Evolutionary conservation across 305 asterid genomes (phyloP), one percentile per base, ranked within the genome.

Genomic region (Fraxinus greggii): DNA sequence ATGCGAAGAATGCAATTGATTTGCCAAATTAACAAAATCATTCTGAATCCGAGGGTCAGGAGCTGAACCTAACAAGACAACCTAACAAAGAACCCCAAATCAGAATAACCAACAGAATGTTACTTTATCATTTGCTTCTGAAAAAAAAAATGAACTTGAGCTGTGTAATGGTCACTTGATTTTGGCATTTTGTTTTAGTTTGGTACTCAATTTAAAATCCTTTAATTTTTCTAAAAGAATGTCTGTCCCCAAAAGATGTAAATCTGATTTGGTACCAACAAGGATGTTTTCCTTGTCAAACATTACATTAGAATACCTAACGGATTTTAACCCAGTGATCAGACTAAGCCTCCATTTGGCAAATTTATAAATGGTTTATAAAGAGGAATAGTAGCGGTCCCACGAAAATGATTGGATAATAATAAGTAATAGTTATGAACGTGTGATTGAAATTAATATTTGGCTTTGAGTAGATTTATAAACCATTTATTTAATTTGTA

Each of bases 21-120:
- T 95, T 80, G 97, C 94, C 93, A 97, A 86, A 85, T 93, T 90
- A 63, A 93, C 93, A 87, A 97, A 97, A 24, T 97, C 98, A 67
- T 89, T 90, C 90, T 97, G 99, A 82, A 95, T 89, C 78, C 95
- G 92, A 80, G 95, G 97, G 88, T 97, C 99, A 38, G 99, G 99
- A 83, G 99, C 98, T 40, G 99, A 92, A 82, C 99, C 99, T 85
- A 97, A 87, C 87, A 97, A 90, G 70, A 97, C 95, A 83, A 97
- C 96, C 99, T 97, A 88, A 78, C 80, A 81, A 76, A 84, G 79
- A 76, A 42, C 70, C 77, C 73, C 75, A 79, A 63, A 75, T 83
- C 81, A 89, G 87, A 78, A 83, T n/a, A 78, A 35, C 56, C 73
- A 42, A 80, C 21, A 33, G 63, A 63, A 73, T 69, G 26, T 28